phyloP scores from a whole-genome alignment of 1,284 basidiomycete species.

The Apiotrichum laibachii region DNA sequence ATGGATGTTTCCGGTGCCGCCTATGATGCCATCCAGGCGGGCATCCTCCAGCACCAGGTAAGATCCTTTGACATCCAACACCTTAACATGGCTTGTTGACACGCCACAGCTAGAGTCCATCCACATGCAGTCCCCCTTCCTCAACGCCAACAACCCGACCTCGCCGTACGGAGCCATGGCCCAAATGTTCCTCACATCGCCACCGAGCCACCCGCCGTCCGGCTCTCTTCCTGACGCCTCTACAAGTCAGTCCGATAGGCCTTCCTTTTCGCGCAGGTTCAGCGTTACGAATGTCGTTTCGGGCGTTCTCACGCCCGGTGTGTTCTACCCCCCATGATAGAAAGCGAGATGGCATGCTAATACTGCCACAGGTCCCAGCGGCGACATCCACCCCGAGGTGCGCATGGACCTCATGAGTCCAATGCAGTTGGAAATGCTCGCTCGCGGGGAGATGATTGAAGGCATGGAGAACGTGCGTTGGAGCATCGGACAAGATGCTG shows the following conservation, averaged over 20 bases:
- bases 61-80: no score
- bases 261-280: constrained; percentile 11
- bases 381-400: constrained; percentile 42
- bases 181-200: constrained; percentile 41
- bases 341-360: not conserved
- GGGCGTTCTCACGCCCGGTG: constrained; percentile 38
- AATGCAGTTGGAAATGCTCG: constrained; percentile 45
- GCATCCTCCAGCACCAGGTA: constrained; percentile 26
- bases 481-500: not conserved
- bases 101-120: constrained; percentile 45
- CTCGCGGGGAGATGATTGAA: constrained; percentile 29
- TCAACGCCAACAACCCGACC: constrained; percentile 35
- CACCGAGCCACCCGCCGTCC: constrained; percentile 13
- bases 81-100: not conserved
- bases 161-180: constrained; percentile 36
- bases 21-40: constrained; percentile 24
- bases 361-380: constrained; percentile 36
- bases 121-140: constrained; percentile 51
- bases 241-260: constrained; percentile 10
- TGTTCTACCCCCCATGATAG: constrained; percentile 8
- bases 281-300: constrained; percentile 6
- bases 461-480: constrained; percentile 37
- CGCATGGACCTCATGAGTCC: constrained; percentile 44
- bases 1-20: constrained; percentile 10
- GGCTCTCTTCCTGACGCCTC: constrained; percentile 4